phyloP scores from a whole-genome alignment of 2,329 filamentous ascomycete species.

The Metarhizium rileyi region DNA sequence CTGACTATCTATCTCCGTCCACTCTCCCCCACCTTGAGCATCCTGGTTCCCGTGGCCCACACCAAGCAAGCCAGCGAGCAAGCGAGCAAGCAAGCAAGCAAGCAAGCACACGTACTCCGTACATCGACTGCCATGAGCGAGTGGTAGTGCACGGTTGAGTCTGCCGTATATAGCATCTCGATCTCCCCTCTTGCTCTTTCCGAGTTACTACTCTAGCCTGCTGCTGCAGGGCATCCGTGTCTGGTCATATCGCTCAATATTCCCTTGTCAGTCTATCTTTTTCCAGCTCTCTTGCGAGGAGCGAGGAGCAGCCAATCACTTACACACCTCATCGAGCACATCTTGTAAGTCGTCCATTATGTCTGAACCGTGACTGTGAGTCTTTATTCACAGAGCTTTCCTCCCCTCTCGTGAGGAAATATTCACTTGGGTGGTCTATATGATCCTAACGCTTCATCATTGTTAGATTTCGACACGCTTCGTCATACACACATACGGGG shows the following conservation, averaged over 20 bases:
- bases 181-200: not conserved
- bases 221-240: constrained; percentile 7
- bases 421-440: not conserved
- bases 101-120: too few species aligned
- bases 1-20: not conserved
- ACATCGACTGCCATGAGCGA: not conserved
- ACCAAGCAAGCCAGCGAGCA: too few species aligned
- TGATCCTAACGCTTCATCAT: not conserved
- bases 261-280: not conserved
- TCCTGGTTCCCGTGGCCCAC: constrained; percentile 3
- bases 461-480: not conserved
- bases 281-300: not conserved
- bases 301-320: not conserved
- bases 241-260: constrained; percentile 1
- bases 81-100: too few species aligned
- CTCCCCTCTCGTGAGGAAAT: not conserved
- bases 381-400: not conserved
- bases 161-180: constrained; percentile 6
- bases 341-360: not conserved
- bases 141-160: not conserved
- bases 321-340: not conserved
- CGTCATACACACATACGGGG: too few species aligned
- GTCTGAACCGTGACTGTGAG: not conserved
- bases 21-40: not conserved
- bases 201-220: not conserved